Base-by-base conservation (phyloP, 257 asterid species). In the Craterostigma plantagineum region DNA sequence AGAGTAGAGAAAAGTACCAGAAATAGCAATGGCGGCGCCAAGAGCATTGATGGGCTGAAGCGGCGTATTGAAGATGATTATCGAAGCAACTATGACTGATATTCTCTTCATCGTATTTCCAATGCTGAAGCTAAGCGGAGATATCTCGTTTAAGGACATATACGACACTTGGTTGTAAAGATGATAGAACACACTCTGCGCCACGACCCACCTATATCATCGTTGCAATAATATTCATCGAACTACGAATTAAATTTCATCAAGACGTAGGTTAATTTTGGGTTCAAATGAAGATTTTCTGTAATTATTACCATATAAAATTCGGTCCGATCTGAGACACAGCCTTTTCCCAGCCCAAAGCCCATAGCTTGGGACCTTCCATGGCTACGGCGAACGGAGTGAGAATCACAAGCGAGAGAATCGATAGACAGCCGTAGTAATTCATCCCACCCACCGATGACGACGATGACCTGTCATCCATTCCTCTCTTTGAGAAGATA, bases 311-410 rank as follows among this genome's bases (percentile, higher is more conserved):
- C 95, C 96, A 84, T 8, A 80, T 35, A 49, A 80, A 80, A 52
- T 74, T 80, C 9, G 93, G 93, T 18, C 96, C 96, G 59, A 77
- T 72, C 53, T 65, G 82, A 18, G 93, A 65, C 43, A 84, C 60
- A 5, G 96, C 92, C 0, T 61, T 62, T 38, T 80, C 69, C 92
- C 93, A 84, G 37, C 93, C 96, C 49, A 70, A 35, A 5, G 92
- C 79, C 93, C 93, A 84, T 53, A 84, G 47, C 16, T 84, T 90
- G 33, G 96, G 96, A 45, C 96, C 93, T 80, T 80, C 92, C 57
- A 84, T 74, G 49, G 92, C 96, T 40, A 84, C 49, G 0, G 93
- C 92, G 64, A 80, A 84, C 1, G 92, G 93, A 13, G 78, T 68
- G 23, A 84, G 76, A 11, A 84, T 84, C 46, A 72, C 40, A 42